Evolutionary conservation across 192 early-diverging fungal species (phyloP), one percentile per base, ranked within the genome.

Genomic region (Rhizophagus clarus): DNA sequence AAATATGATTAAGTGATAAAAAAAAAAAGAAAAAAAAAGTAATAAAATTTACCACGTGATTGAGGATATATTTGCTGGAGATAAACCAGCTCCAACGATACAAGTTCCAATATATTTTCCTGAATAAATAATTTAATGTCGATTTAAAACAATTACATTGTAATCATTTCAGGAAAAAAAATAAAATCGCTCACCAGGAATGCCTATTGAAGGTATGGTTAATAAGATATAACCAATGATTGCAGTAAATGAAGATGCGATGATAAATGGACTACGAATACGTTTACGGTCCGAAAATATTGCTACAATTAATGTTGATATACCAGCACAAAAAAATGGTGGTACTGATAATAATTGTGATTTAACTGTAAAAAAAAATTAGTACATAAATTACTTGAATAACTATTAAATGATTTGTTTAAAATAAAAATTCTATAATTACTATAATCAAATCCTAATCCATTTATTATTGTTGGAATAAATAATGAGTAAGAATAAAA

Each of bases 391-490:
- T 34, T 34, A 34, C 3, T 34, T 34, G 34, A 34, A 34, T 34
- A 34, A 2, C 34, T 34, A 34, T 34, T 34, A 34, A 0, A 34
- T 2, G 2, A 34, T 34, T 34, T 3, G 3, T 34, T 17, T 1
- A 4, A 24, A 14, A n/a, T 12, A 32, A 40, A 56, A 14, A 68
- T 37, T 22, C 11, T 51, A 26, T 15, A 68, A 42, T 17, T 61
- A 74, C 34, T 83, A 8, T 83, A 67, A 31, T 83, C 76, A 81
- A 90, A 94, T 2, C 92, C 91, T 84, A 95, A 88, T 31, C 87
- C 84, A 31, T 87, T 87, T 74, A 95, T 87, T n/a, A 95, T 93
- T 20, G 89, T 90, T 0, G 94, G 93, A 51, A 95, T 82, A 78
- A 94, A 93, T 14, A 92, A 87, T 47, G 88, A 86, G 56, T 91